Evolutionary conservation across 2,329 filamentous ascomycete species (phyloP).

Genomic region (Talaromyces rugulosus): DNA sequence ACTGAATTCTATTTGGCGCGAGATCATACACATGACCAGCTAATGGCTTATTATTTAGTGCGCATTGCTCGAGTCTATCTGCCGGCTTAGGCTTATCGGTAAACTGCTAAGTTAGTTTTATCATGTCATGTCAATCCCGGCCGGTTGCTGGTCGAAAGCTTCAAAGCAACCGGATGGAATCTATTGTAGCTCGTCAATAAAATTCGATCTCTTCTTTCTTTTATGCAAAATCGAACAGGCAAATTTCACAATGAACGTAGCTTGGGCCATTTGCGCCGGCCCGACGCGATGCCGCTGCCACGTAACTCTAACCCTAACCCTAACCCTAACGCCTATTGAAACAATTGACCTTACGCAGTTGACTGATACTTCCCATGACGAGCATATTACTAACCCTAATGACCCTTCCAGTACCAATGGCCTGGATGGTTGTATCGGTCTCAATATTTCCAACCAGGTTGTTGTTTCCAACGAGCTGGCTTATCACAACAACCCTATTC

Average conservation of each 20-base stretch:
- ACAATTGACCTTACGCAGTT: no score
- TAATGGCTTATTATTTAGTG: background rate
- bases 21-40: background rate
- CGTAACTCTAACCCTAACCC: background rate
- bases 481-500: no score
- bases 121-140: background rate
- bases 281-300: background rate
- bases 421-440: no score
- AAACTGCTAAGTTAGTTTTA: background rate
- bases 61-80: background rate
- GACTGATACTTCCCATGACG: no score
- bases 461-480: no score
- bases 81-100: background rate
- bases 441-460: no score
- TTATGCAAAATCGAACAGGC: no score
- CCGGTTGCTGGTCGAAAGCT: background rate
- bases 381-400: no score
- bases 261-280: background rate
- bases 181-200: no score
- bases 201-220: no score
- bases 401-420: no score
- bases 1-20: background rate
- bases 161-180: background rate
- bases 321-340: no score
- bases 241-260: background rate